phyloP scores from a whole-genome alignment of 23 red algal species.

The Agarophyton chilense region DNA sequence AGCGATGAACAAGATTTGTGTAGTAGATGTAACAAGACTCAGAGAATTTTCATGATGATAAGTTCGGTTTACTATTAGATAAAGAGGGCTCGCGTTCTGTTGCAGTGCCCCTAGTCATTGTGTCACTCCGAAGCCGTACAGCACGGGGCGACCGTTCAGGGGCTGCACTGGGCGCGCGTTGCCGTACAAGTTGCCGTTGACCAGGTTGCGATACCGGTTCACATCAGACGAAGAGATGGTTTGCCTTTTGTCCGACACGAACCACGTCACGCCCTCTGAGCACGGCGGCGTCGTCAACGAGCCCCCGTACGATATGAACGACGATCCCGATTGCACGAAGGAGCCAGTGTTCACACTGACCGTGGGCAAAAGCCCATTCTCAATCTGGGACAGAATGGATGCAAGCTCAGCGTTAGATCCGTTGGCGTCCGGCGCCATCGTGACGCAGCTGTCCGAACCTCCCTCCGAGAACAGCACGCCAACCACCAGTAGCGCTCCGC shows the following conservation, averaged over 20 bases:
- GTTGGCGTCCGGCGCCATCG: neutral
- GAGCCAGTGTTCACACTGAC: neutral
- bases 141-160: neutral
- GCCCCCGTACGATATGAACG: conserved; percentile 29
- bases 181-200: neutral
- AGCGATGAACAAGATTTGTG: too few relatives aligned
- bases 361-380: neutral
- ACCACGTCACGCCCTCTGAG: conserved; percentile 69
- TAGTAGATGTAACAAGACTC: too few relatives aligned
- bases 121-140: too few relatives aligned
- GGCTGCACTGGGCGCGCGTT: neutral
- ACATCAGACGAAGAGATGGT: neutral
- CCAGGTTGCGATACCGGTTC: neutral
- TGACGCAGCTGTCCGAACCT: neutral
- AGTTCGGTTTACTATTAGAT: too few relatives aligned
- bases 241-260: neutral
- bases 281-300: conserved; percentile 73
- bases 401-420: neutral
- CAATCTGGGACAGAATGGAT: neutral
- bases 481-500: conserved; percentile 30
- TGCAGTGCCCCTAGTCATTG: too few relatives aligned
- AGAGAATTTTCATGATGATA: too few relatives aligned
- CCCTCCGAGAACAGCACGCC: conserved; percentile 12
- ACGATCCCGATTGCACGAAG: neutral
- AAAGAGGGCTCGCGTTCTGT: too few relatives aligned